Evolutionary conservation across 2,329 filamentous ascomycete species (phyloP).

Genomic region (Reticulascus tulasneorum): DNA sequence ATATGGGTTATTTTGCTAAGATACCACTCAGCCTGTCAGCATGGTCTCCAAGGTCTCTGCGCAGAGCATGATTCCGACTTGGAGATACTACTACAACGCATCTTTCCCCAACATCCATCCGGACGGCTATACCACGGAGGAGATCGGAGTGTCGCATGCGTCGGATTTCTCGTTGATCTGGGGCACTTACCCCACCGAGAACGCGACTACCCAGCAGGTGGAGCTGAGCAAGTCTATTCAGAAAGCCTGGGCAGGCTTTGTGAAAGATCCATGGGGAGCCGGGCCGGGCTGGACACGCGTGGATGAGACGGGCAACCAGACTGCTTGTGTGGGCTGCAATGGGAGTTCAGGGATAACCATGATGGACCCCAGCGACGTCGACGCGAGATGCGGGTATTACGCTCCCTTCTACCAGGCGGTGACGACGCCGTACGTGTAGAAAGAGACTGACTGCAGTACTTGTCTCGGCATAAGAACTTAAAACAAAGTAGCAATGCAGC

Average conservation of each 20-base stretch:
- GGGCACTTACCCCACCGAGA: conserved; percentile 3
- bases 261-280: conserved; percentile 1
- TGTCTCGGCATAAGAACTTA: too few relatives aligned
- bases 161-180: conserved; percentile 4
- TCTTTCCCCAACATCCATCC: conserved; percentile 3
- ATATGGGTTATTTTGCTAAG: background rate
- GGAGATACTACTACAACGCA: conserved; percentile 9
- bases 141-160: conserved; percentile 4
- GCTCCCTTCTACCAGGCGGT: background rate
- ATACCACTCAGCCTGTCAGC: background rate
- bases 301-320: background rate
- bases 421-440: conserved; percentile 3
- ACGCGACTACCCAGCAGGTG: background rate
- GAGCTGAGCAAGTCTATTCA: conserved; percentile 2
- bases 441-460: too few relatives aligned
- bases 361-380: background rate
- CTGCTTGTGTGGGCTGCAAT: conserved; percentile 1
- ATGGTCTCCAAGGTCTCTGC: conserved; percentile 2
- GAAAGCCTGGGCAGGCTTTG: conserved; percentile 2
- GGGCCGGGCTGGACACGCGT: conserved; percentile 5
- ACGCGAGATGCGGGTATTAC: conserved; percentile 1
- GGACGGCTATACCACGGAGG: conserved; percentile 1
- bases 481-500: too few relatives aligned
- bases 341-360: background rate
- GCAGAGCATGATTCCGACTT: conserved; percentile 1